Evolutionary conservation across 2,329 filamentous ascomycete species (phyloP), one percentile per base, ranked within the genome.

Genomic region (Clonostachys byssicola): DNA sequence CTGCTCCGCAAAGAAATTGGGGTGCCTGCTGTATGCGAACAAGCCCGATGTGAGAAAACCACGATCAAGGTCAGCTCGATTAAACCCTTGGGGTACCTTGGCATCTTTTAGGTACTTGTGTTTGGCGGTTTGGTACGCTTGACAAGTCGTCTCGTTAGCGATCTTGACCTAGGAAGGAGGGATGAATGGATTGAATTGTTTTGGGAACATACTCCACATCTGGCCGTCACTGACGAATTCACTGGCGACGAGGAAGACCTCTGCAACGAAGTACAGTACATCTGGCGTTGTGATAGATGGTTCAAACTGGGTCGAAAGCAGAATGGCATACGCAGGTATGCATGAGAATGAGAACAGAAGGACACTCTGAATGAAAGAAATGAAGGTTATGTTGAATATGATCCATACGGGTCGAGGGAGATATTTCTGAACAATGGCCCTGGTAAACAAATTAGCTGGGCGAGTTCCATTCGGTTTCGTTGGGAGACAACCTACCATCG

Each of bases 1-100:
- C 69, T 97, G 94, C 68, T 99, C 94, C 6, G 89, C 89, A 6
- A 88, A 83, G 61, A 97, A 99, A 66, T 99, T 99, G 43, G 94
- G 94, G 65, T 99, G 95, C 42, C 94, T 81, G 56, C 87, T 92
- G 72, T 85, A 91, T 1, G 84, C 86, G 86, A 89, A 99, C 8
- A 99, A 74, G 0, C 94, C 94, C 5, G 77, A 82, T 9, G 89
- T 86, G 53, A 88, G 77, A 68, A 99, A 99, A 40, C 94, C 94
- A 36, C 92, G 87, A 53, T 96, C 89, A 23, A 99, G 80, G 46
- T 96, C 89, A 50, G 82, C 81, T 54, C 85, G 82, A 1, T 75
- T 77, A 65, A 78, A 91, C 18, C 70, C 77, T 6, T 69, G 65
- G 1, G 89, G 82, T 5, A 92, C 75, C 61, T 88, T 87, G 43